Evolutionary conservation across 176 grass and related monocot genomes (phyloP).

Genomic region (Aechmea fasciata): DNA sequence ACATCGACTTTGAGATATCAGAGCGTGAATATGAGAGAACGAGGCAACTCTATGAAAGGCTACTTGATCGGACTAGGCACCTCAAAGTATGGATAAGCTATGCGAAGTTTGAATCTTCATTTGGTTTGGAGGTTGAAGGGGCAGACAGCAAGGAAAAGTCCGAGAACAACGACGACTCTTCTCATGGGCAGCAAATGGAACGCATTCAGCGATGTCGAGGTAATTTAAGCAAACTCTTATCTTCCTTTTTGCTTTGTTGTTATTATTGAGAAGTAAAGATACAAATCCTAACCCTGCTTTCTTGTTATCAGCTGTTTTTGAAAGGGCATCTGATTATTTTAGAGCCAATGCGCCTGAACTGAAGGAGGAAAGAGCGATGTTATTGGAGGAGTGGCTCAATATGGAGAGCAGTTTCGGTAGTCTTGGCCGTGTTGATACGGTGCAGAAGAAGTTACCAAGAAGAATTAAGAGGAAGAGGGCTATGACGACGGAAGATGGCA

Average conservation of each 20-base stretch:
- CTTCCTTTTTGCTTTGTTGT: slow-evolving; percentile 4
- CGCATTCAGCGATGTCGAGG: slow-evolving; percentile 41
- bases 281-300: slow-evolving; percentile 3
- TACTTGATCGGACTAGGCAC: slow-evolving; percentile 84
- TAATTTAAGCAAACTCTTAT: slow-evolving; percentile 22
- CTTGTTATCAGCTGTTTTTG: slow-evolving; percentile 52
- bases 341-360: slow-evolving; percentile 60
- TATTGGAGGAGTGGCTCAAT: slow-evolving; percentile 89
- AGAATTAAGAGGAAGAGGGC: slow-evolving; percentile 85
- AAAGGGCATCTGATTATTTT: slow-evolving; percentile 71
- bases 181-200: slow-evolving; percentile 27
- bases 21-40: slow-evolving; percentile 58
- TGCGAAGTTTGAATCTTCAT: slow-evolving; percentile 76
- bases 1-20: slow-evolving; percentile 84
- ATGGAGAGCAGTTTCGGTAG: slow-evolving; percentile 63
- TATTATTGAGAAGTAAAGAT: not conserved
- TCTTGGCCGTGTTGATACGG: slow-evolving; percentile 51
- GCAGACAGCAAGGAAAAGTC: slow-evolving; percentile 28
- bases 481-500: slow-evolving; percentile 65
- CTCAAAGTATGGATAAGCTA: slow-evolving; percentile 90
- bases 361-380: slow-evolving; percentile 94
- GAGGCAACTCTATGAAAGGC: slow-evolving; percentile 67
- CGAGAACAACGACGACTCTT: slow-evolving; percentile 19
- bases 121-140: slow-evolving; percentile 40
- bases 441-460: slow-evolving; percentile 81